Base-by-base conservation (phyloP, 495 filamentous ascomycete genomes). In the Trichodelitschia bisporula region DNA sequence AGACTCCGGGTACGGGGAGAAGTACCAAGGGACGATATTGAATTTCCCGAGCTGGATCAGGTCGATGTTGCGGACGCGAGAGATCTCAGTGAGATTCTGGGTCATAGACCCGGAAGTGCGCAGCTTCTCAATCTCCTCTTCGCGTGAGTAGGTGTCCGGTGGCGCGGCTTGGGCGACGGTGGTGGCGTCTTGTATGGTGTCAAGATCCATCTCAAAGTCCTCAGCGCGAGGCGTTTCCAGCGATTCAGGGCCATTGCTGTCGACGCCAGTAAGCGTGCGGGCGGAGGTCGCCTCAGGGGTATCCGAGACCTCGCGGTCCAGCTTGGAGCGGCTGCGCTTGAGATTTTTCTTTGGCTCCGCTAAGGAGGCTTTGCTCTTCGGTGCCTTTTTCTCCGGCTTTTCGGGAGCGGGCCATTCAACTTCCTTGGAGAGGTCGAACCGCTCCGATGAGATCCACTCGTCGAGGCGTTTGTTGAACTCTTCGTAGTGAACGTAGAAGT, bases 381-480 rank as follows among this genome's bases (percentile, higher is more conserved):
- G n/a, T n/a, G n/a, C n/a, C 42, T 72, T 72, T 48, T 76, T 75
- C 15, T 72, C 61, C 8, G 60, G 45, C 40, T 72, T 74, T 35
- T 77, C 73, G 10, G 73, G 73, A 24, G 61, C 60, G 1, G 73
- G 73, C 70, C 71, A 79, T 50, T 79, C 73, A 28, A 79, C 73
- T 44, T 77, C 72, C 16, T 67, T 58, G 4, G 62, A 50, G 28
- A 95, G 70, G 45, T 95, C 78, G 38, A 97, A 74, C 8, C 84
- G 65, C 24, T 64, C 56, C 19, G 72, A 64, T 1, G 71, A 58
- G 25, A 95, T 65, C 89, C 89, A 95, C 62, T 97, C 64, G 51
- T 97, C 86, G 12, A 97, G 64, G 57, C 86, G 86, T 46, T 97
- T 97, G 57, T 97, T 97, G 66, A 92, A 97, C 39, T 93, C 89